Percentiles rank a stretch among this genome's conserved stretches.
phyloP scores from a whole-genome alignment of 2,329 filamentous ascomycete species.

The Alternaria solani region DNA sequence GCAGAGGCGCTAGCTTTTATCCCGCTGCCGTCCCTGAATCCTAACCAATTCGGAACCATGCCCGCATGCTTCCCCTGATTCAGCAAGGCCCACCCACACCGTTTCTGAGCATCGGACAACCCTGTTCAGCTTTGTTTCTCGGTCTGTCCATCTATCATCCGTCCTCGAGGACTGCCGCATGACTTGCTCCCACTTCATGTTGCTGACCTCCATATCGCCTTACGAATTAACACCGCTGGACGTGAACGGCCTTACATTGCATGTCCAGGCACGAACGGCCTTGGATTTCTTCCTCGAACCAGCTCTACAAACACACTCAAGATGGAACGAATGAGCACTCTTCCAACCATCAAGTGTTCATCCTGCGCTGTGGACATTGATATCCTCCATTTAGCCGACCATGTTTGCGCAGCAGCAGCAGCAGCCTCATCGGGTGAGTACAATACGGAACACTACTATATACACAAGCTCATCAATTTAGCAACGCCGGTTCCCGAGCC shows the following conservation, averaged over 20 bases:
- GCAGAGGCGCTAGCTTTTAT: constrained; percentile 38
- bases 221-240: constrained; percentile 27
- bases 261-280: constrained; percentile 13
- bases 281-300: constrained; percentile 10
- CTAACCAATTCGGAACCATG: constrained; percentile 45
- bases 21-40: constrained; percentile 44
- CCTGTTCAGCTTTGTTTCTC: constrained; percentile 37
- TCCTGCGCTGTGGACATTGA: constrained; percentile 69
- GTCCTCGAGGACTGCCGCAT: constrained; percentile 26
- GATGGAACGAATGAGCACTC: constrained; percentile 43
- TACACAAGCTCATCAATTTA: constrained; percentile 19
- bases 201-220: constrained; percentile 30
- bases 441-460: neutral
- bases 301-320: constrained; percentile 28
- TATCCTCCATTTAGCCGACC: constrained; percentile 86
- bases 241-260: constrained; percentile 14
- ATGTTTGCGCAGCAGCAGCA: constrained; percentile 68
- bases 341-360: constrained; percentile 52
- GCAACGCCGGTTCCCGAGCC: constrained; percentile 21
- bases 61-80: constrained; percentile 43
- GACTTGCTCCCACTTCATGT: constrained; percentile 34
- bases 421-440: constrained; percentile 55
- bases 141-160: constrained; percentile 30
- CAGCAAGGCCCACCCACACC: constrained; percentile 36
- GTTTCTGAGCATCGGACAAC: constrained; percentile 39